Conservation (phyloP, 805 yeast genomes). For the Ogataea neopini region DNA sequence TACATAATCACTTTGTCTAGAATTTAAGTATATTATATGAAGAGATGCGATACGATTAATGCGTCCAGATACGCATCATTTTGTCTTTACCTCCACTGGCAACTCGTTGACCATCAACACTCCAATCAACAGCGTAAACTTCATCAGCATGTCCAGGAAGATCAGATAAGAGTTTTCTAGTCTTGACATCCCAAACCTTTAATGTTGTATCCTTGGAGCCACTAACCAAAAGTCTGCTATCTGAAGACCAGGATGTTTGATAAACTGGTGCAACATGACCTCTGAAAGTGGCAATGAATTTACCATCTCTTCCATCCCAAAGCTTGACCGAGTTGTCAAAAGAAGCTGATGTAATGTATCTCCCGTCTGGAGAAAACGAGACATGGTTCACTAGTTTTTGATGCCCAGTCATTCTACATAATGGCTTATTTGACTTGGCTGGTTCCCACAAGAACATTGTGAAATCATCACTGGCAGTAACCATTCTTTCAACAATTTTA, state of each 20-base stretch:
- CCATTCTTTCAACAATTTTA: slow-evolving; percentile 67
- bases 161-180: slow-evolving; percentile 81
- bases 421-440: slow-evolving; percentile 71
- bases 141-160: slow-evolving; percentile 96
- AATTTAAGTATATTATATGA: background rate
- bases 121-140: slow-evolving; percentile 97
- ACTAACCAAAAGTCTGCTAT: slow-evolving; percentile 85
- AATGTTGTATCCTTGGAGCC: slow-evolving; percentile 95
- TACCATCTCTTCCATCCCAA: slow-evolving; percentile 95
- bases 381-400: slow-evolving; percentile 96
- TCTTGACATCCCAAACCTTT: slow-evolving; percentile 93
- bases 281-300: slow-evolving; percentile 83
- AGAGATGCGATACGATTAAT: slow-evolving; percentile 35
- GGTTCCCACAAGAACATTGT: slow-evolving; percentile 99
- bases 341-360: slow-evolving; percentile 86
- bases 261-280: slow-evolving; percentile 99
- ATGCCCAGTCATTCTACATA: slow-evolving; percentile 95
- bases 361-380: slow-evolving; percentile 92
- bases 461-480: slow-evolving; percentile 95
- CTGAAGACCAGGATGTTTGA: slow-evolving; percentile 97
- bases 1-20: background rate
- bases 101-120: slow-evolving; percentile 88
- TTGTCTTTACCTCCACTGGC: slow-evolving; percentile 99
- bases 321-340: slow-evolving; percentile 93
- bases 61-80: slow-evolving; percentile 92